Evolutionary conservation across 2,329 filamentous ascomycete genomes (phyloP).

Genomic region (Talaromyces marneffei): DNA sequence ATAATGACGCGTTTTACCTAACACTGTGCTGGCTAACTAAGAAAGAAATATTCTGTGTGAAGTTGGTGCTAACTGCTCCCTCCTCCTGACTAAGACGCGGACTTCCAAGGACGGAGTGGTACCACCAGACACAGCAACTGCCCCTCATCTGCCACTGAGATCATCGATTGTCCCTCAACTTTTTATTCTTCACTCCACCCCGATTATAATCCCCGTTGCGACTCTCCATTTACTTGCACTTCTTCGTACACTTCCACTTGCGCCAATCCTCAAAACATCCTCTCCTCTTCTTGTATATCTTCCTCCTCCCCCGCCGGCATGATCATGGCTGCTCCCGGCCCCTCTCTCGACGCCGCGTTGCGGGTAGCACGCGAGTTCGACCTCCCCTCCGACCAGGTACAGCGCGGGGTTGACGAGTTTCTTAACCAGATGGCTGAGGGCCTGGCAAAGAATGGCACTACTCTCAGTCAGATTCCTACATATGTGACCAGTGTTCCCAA

Average conservation of each 20-base stretch:
- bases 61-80: neutral
- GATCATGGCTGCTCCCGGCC: conserved; percentile 21
- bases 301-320: neutral
- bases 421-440: conserved; percentile 84
- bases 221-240: neutral
- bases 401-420: conserved; percentile 77
- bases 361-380: conserved; percentile 80
- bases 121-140: neutral
- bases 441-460: conserved; percentile 67
- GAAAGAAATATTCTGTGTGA: too few species aligned
- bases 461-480: conserved; percentile 90
- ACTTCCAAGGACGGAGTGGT: conserved; percentile 1
- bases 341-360: conserved; percentile 63
- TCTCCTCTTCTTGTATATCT: neutral
- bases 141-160: conserved; percentile 11
- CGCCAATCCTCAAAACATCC: conserved; percentile 4
- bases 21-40: neutral
- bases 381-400: conserved; percentile 70
- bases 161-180: conserved; percentile 5
- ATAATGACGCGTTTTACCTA: neutral
- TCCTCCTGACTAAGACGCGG: neutral
- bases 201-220: neutral
- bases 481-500: conserved; percentile 95
- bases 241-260: neutral
- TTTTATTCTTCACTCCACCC: neutral